phyloP scores from a whole-genome alignment of 257 asterid genomes.

The Primulina eburnea region DNA sequence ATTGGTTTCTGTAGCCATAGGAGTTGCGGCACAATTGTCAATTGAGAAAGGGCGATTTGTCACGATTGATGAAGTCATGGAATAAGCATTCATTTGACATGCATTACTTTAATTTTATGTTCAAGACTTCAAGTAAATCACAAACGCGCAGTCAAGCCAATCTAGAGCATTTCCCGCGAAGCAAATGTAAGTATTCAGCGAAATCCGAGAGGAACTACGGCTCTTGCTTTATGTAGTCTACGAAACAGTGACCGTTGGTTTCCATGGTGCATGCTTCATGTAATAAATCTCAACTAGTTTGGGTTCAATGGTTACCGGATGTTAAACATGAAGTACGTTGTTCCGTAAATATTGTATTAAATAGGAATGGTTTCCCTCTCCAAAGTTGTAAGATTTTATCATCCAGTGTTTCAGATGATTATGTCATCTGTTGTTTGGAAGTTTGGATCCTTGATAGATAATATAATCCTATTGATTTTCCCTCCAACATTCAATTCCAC shows the following conservation, averaged over 20 bases:
- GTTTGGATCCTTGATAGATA: no score
- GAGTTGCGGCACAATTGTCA: constrained; percentile 89
- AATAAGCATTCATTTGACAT: constrained; percentile 12
- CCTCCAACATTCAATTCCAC: no score
- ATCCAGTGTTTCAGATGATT: no score
- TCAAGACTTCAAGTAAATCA: background rate
- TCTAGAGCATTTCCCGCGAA: background rate
- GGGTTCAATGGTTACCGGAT: background rate
- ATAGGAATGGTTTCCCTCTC: no score
- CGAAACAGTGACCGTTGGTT: no score
- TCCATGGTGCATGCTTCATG: background rate
- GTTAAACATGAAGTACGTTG: no score
- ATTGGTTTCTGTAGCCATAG: constrained; percentile 84
- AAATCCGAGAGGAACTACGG: background rate
- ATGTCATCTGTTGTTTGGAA: no score
- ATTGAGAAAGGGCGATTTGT: constrained; percentile 75
- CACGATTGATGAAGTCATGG: constrained; percentile 61
- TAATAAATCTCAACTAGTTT: background rate
- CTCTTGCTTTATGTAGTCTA: no score
- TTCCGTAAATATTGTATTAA: background rate
- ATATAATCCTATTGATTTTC: no score
- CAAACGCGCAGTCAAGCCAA: background rate
- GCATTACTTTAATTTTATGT: background rate
- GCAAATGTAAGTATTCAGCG: background rate
- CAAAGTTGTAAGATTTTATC: no score